A percentile compares a stretch with the other conserved stretches of the same genome.
phyloP scores from a whole-genome alignment of 2,329 filamentous ascomycete species.

The Trichoderma koningii region DNA sequence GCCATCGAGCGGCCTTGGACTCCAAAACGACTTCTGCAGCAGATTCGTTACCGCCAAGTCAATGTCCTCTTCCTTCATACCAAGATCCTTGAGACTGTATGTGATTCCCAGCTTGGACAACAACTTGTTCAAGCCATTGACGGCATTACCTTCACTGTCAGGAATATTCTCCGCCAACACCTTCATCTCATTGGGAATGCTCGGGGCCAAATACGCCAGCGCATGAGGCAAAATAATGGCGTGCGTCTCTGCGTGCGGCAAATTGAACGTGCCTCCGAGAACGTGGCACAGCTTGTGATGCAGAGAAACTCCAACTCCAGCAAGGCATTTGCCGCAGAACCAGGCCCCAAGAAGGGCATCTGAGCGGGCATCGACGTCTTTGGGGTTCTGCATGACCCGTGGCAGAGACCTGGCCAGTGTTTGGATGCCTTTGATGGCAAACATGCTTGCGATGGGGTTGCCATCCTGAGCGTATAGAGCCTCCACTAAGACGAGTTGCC shows the following conservation, averaged over 20 bases:
- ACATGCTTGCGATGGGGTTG: slow-evolving; percentile 60
- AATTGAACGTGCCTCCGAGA: slow-evolving; percentile 62
- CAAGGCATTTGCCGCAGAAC: slow-evolving; percentile 63
- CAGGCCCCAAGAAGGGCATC: slow-evolving; percentile 63
- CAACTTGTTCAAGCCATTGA: slow-evolving; percentile 58
- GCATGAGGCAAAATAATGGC: slow-evolving; percentile 64
- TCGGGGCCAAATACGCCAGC: slow-evolving; percentile 62
- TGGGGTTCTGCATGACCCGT: slow-evolving; percentile 49
- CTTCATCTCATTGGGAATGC: slow-evolving; percentile 54
- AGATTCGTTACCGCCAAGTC: slow-evolving; percentile 62
- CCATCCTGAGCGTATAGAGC: slow-evolving; percentile 63
- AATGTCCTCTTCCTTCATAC: slow-evolving; percentile 63
- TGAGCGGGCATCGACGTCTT: slow-evolving; percentile 11
- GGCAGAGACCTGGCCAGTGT: slow-evolving; percentile 57
- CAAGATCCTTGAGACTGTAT: slow-evolving; percentile 55
- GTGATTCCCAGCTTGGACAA: slow-evolving; percentile 55
- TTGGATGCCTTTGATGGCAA: slow-evolving; percentile 60
- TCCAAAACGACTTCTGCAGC: slow-evolving; percentile 60
- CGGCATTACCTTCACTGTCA: slow-evolving; percentile 59
- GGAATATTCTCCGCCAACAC: slow-evolving; percentile 56
- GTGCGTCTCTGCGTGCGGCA: slow-evolving; percentile 68
- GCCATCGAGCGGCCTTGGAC: slow-evolving; percentile 57
- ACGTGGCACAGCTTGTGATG: slow-evolving; percentile 71
- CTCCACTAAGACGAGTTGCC: slow-evolving; percentile 48
- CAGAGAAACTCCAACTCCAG: slow-evolving; percentile 62